Percentiles rank a stretch among this genome's conserved stretches.
phyloP scores from a whole-genome alignment of 495 filamentous ascomycete genomes.

The Achaetomiella virescens region DNA sequence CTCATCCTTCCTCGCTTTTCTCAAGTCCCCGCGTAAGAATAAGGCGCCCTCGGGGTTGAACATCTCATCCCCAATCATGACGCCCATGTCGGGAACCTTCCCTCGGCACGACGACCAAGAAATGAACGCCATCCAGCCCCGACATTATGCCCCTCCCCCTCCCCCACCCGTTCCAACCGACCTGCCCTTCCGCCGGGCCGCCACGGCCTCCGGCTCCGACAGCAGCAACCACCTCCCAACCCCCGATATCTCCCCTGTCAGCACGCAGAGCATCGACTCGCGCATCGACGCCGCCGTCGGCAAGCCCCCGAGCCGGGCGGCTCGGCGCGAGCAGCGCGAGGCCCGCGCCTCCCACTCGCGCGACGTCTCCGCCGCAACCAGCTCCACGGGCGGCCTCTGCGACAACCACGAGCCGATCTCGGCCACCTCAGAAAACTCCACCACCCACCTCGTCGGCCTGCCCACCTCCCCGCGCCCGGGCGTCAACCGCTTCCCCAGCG shows the following conservation, averaged over 20 bases:
- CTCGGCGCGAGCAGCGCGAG: slow-evolving; percentile 6
- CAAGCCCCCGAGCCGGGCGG: slow-evolving; percentile 10
- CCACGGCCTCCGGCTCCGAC: slow-evolving; percentile 2
- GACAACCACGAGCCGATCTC: slow-evolving; percentile 34
- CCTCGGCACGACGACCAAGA: slow-evolving; percentile 42
- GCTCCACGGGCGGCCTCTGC: slow-evolving; percentile 8
- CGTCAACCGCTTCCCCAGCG: slow-evolving; percentile 40
- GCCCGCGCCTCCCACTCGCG: slow-evolving; percentile 26
- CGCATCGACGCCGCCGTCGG: slow-evolving; percentile 35
- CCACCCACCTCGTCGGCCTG: slow-evolving; percentile 38
- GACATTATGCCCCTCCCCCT: slow-evolving; percentile 40
- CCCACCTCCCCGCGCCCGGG: slow-evolving; percentile 43
- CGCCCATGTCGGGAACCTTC: slow-evolving; percentile 48
- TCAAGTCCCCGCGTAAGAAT: slow-evolving; percentile 47
- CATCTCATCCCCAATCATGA: slow-evolving; percentile 52
- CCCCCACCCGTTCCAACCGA: slow-evolving; percentile 44
- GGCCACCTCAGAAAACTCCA: slow-evolving; percentile 37
- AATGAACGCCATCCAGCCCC: slow-evolving; percentile 46
- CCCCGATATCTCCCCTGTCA: slow-evolving; percentile 44
- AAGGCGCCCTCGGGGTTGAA: slow-evolving; percentile 31
- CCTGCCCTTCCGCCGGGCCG: slow-evolving; percentile 34
- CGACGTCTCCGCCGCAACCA: slow-evolving; percentile 28
- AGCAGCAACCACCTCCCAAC: slow-evolving; percentile 34
- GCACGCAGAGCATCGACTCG: slow-evolving; percentile 43
- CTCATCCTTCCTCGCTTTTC: slow-evolving; percentile 46